phyloP scores from a whole-genome alignment of 1,284 basidiomycete genomes.

The Neolentinus lepideus region DNA sequence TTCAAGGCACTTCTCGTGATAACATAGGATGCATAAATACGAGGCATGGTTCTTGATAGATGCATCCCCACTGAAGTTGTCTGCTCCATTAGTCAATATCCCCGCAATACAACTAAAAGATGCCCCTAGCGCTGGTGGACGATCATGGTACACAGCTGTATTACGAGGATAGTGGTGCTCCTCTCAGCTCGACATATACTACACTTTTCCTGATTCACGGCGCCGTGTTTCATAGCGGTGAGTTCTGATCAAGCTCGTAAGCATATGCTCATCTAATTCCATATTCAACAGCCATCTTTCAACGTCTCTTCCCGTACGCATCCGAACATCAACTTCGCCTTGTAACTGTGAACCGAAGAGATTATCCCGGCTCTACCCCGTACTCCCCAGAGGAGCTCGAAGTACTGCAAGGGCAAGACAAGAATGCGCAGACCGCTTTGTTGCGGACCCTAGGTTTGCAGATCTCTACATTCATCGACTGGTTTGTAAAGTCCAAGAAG shows the following conservation, averaged over 20 bases:
- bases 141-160: constrained; percentile 10
- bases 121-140: constrained; percentile 15
- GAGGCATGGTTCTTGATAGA: too few species aligned
- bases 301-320: constrained; percentile 9
- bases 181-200: constrained; percentile 8
- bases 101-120: neutral
- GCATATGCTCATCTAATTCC: neutral
- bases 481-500: constrained; percentile 7
- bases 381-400: constrained; percentile 10
- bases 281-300: constrained; percentile 9
- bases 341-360: constrained; percentile 12
- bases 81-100: too few species aligned
- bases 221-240: constrained; percentile 12
- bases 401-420: constrained; percentile 1
- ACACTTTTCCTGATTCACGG: constrained; percentile 15
- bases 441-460: neutral
- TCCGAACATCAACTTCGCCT: constrained; percentile 8
- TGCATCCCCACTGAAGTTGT: too few species aligned
- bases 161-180: constrained; percentile 14
- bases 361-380: constrained; percentile 12
- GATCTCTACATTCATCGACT: constrained; percentile 5
- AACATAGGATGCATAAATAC: too few species aligned
- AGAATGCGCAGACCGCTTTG: constrained; percentile 1
- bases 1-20: too few species aligned
- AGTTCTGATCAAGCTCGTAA: neutral